A percentile compares a stretch with the other conserved stretches of the same genome.
phyloP scores from a whole-genome alignment of 2,329 filamentous ascomycete genomes.

The Talaromyces piceae region DNA sequence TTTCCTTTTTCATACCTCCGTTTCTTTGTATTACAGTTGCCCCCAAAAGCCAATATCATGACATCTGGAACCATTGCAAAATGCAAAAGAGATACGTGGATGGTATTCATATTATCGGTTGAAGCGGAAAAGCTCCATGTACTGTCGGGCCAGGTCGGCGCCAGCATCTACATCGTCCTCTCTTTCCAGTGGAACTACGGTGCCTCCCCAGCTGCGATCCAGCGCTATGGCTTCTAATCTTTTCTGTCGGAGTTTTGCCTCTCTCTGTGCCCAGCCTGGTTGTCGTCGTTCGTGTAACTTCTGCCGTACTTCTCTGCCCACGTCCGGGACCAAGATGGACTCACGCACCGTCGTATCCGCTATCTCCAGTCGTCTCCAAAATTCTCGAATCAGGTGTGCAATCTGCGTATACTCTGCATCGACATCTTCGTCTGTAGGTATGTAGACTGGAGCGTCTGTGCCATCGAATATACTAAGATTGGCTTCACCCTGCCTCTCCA shows the following conservation, averaged over 20 bases:
- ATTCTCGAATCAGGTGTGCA: constrained; percentile 33
- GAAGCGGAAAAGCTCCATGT: constrained; percentile 39
- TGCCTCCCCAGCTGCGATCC: constrained; percentile 9
- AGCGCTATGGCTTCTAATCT: constrained; percentile 6
- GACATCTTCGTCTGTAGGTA: constrained; percentile 30
- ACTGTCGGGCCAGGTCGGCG: constrained; percentile 37
- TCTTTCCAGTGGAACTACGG: constrained; percentile 1
- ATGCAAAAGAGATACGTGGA: neutral
- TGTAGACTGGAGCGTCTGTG: constrained; percentile 20
- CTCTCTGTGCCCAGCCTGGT: constrained; percentile 9
- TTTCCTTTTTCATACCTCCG: neutral
- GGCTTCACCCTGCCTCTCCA: neutral
- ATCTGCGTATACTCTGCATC: constrained; percentile 29
- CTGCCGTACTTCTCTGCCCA: constrained; percentile 32
- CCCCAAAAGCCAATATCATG: neutral
- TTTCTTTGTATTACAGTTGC: constrained; percentile 2
- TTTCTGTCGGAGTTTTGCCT: constrained; percentile 13
- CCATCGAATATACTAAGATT: constrained; percentile 16
- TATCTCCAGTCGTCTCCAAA: constrained; percentile 30
- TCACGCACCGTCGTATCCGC: constrained; percentile 19
- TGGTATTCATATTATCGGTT: constrained; percentile 24
- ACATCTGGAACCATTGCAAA: no score
- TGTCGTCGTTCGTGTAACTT: constrained; percentile 17
- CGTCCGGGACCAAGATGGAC: constrained; percentile 34
- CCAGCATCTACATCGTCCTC: constrained; percentile 29